These are phyloP conservation scores for Trichoderma citrinoviride DNA, from an alignment of 2,329 filamentous ascomycete species.

Conservation along the genomic window DNA sequence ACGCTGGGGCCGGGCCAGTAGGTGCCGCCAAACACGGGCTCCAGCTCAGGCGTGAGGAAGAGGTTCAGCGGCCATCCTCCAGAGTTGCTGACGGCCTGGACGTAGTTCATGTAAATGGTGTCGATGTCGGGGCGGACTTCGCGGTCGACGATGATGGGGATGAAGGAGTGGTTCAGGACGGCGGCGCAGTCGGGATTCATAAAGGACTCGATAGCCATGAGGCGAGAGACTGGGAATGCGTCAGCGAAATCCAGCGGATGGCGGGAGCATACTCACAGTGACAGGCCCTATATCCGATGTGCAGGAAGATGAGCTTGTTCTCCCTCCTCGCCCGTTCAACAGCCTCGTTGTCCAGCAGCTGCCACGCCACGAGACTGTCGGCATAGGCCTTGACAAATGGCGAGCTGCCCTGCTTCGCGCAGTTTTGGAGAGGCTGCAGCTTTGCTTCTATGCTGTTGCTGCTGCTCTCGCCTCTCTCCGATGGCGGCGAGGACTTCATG, in stretches of 20 bases:
- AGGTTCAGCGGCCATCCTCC: conserved; percentile 95
- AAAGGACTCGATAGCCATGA: conserved; percentile 93
- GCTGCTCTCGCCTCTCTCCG: conserved; percentile 26
- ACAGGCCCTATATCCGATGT: conserved; percentile 92
- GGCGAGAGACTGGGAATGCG: conserved; percentile 64
- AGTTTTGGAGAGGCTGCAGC: conserved; percentile 36
- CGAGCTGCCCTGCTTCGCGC: conserved; percentile 42
- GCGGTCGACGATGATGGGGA: conserved; percentile 89
- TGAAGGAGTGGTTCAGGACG: conserved; percentile 80
- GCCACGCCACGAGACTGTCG: conserved; percentile 86
- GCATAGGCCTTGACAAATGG: conserved; percentile 68
- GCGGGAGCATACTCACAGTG: conserved; percentile 66
- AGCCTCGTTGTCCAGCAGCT: conserved; percentile 77
- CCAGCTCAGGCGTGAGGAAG: conserved; percentile 90
- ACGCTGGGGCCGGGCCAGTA: conserved; percentile 87
- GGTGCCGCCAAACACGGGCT: conserved; percentile 93
- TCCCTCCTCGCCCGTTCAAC: conserved; percentile 73
- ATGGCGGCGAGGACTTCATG: conserved; percentile 31
- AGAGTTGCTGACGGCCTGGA: conserved; percentile 84
- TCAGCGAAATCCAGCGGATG: conserved; percentile 24
- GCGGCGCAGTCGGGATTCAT: conserved; percentile 75
- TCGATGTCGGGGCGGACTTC: conserved; percentile 94
- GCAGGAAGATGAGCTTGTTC: conserved; percentile 88
- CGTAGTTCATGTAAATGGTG: conserved; percentile 97
- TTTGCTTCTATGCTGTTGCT: conserved; percentile 11